phyloP scores from a whole-genome alignment of 805 yeast species.

The Starmerella stigmatis region DNA sequence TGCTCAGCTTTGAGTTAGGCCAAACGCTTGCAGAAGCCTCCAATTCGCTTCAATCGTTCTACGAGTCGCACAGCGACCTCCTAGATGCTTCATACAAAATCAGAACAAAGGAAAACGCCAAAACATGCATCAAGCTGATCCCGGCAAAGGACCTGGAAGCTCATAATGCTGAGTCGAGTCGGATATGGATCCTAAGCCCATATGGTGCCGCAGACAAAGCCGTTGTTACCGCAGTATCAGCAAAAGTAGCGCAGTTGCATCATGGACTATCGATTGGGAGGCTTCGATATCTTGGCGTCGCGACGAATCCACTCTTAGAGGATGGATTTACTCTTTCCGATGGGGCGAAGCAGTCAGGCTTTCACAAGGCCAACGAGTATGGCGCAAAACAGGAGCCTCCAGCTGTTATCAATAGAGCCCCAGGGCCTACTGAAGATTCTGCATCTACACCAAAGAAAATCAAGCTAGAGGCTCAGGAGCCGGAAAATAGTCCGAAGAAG shows the following conservation, averaged over 20 bases:
- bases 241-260: constrained; percentile 2
- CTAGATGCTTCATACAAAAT: constrained; percentile 14
- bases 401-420: too few species aligned
- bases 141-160: neutral
- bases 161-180: neutral
- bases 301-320: constrained; percentile 11
- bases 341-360: too few species aligned
- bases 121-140: neutral
- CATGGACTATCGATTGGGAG: neutral
- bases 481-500: too few species aligned
- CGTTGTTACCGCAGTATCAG: constrained; percentile 2
- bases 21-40: constrained; percentile 7
- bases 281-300: constrained; percentile 6
- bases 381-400: too few species aligned
- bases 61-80: neutral
- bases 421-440: too few species aligned
- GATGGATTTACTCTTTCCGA: neutral
- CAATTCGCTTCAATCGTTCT: constrained; percentile 6
- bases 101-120: neutral
- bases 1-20: constrained; percentile 8
- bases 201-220: constrained; percentile 13
- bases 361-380: too few species aligned
- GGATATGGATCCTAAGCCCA: constrained; percentile 12
- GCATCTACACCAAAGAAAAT: too few species aligned
- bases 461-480: too few species aligned